A percentile compares a stretch with the other conserved stretches of the same genome.
phyloP scores from a whole-genome alignment of 139 green algal genomes.

The Nannochloris sp. region DNA sequence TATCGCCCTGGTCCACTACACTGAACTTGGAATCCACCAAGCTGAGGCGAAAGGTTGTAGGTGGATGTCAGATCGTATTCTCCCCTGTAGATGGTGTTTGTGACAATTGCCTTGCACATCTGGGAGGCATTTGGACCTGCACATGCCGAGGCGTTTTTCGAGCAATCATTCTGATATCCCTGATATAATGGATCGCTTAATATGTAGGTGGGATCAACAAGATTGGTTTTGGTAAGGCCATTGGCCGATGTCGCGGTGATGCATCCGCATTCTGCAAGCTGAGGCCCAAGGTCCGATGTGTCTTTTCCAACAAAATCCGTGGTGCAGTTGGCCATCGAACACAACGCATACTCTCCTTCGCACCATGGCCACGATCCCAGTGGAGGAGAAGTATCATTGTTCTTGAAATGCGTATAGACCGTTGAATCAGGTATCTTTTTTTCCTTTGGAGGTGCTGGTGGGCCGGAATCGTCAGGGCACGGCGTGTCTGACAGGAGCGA shows the following conservation, averaged over 20 bases:
- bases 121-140: not conserved
- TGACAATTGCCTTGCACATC: constrained; percentile 1
- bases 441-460: too few species aligned
- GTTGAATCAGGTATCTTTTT: too few species aligned
- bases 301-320: constrained; percentile 3
- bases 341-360: not conserved
- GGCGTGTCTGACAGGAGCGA: too few species aligned
- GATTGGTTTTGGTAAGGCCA: constrained; percentile 1
- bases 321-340: constrained; percentile 6
- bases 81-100: constrained; percentile 9
- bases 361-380: not conserved
- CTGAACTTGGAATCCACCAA: constrained; percentile 8
- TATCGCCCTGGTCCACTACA: constrained; percentile 4
- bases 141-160: not conserved
- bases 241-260: constrained; percentile 1
- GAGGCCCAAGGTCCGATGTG: not conserved
- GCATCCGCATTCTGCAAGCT: constrained; percentile 12
- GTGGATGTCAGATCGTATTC: not conserved
- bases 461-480: too few species aligned
- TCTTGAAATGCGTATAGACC: too few species aligned
- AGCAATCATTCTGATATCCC: not conserved
- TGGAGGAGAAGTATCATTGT: not conserved
- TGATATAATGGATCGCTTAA: not conserved
- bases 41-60: not conserved
- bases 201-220: constrained; percentile 12